These are phyloP conservation scores for Russula emetica DNA, from an alignment of 768 basidiomycete genomes.

Conservation along the genomic window DNA sequence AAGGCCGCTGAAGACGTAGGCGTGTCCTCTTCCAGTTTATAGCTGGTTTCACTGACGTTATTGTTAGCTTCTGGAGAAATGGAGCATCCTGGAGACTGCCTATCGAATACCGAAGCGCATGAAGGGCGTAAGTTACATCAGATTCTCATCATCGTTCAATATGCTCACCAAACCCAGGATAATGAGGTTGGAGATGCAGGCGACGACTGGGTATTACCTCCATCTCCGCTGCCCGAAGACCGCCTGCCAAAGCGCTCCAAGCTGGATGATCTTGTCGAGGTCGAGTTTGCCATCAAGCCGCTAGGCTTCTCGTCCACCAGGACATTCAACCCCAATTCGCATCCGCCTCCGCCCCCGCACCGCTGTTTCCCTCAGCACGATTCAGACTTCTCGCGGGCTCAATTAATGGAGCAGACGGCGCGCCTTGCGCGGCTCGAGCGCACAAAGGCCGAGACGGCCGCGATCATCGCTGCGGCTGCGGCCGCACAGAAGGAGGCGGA, in stretches of 20 bases:
- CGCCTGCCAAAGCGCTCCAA: constrained; percentile 30
- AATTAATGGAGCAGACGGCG: constrained; percentile 11
- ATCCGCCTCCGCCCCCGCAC: neutral
- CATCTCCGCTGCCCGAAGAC: constrained; percentile 20
- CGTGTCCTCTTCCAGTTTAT: neutral
- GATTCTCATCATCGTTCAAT: neutral
- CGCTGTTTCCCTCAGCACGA: neutral
- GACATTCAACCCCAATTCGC: neutral
- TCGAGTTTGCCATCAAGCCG: constrained; percentile 30
- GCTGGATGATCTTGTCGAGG: constrained; percentile 24
- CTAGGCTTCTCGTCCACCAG: constrained; percentile 25
- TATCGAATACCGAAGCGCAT: constrained; percentile 83
- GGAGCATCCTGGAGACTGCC: constrained; percentile 70
- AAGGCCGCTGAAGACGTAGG: constrained; percentile 59
- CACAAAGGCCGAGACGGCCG: constrained; percentile 35
- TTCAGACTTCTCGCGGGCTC: neutral
- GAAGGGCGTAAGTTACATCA: constrained; percentile 37
- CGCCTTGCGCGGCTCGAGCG: constrained; percentile 21
- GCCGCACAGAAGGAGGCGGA: constrained; percentile 31
- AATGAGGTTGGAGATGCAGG: constrained; percentile 29
- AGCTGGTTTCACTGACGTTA: neutral
- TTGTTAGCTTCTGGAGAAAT: constrained; percentile 67
- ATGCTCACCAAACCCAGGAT: constrained; percentile 26
- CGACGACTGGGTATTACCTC: constrained; percentile 5
- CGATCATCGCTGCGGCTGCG: constrained; percentile 42